Evolutionary conservation across 768 basidiomycete genomes (phyloP).

Genomic region (Termitomyces titanicus): DNA sequence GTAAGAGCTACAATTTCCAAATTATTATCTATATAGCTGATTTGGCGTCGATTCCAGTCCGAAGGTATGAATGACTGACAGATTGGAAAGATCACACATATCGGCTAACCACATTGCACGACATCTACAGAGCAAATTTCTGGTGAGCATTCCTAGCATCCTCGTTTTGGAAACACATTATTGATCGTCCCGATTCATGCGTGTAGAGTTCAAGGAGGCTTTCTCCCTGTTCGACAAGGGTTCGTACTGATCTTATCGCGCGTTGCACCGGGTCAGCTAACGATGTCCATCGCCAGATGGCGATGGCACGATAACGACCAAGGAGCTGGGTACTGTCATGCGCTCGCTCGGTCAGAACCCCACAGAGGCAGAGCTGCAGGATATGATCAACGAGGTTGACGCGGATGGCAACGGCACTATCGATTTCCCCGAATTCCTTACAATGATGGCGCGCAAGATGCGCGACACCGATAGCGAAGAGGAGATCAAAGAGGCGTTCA

Average conservation of each 20-base stretch:
- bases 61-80: slow-evolving; percentile 43
- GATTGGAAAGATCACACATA: not conserved
- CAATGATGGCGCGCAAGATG: slow-evolving; percentile 87
- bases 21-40: slow-evolving; percentile 3
- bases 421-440: slow-evolving; percentile 81
- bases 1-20: slow-evolving; percentile 29
- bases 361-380: slow-evolving; percentile 86
- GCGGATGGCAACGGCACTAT: slow-evolving; percentile 87
- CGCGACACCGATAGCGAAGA: slow-evolving; percentile 90
- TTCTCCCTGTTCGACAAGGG: slow-evolving; percentile 98
- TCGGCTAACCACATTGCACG: not conserved
- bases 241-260: slow-evolving; percentile 28
- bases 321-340: slow-evolving; percentile 92
- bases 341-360: slow-evolving; percentile 91
- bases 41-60: slow-evolving; percentile 34
- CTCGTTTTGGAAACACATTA: not conserved
- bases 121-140: slow-evolving; percentile 76
- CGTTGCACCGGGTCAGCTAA: not conserved
- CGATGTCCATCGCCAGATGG: slow-evolving; percentile 52
- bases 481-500: slow-evolving; percentile 96
- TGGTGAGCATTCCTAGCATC: slow-evolving; percentile 44
- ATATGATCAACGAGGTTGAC: slow-evolving; percentile 91
- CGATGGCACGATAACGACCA: slow-evolving; percentile 90
- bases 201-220: slow-evolving; percentile 94
- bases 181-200: not conserved